Conservation (phyloP, 2,329 filamentous ascomycete genomes). For the Fusarium sp. region DNA sequence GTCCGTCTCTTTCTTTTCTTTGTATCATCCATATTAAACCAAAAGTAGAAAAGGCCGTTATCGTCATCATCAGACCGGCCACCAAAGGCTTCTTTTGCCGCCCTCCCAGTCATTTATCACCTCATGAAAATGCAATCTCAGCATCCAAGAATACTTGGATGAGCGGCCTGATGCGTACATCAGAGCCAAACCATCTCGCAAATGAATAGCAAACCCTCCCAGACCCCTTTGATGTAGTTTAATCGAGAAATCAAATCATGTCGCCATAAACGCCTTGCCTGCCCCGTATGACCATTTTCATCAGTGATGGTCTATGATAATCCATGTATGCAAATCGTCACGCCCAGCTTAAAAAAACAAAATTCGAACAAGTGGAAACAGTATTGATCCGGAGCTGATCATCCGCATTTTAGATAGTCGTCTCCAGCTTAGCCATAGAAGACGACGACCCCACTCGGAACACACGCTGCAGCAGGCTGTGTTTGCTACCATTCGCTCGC, state of each 20-base stretch:
- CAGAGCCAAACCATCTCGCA: slow-evolving; percentile 43
- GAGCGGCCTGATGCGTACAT: slow-evolving; percentile 45
- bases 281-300: slow-evolving; percentile 26
- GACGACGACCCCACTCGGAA: slow-evolving; percentile 42
- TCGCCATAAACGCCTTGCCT: slow-evolving; percentile 43
- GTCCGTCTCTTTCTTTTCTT: slow-evolving; percentile 39
- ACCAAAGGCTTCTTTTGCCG: slow-evolving; percentile 22
- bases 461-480: slow-evolving; percentile 44
- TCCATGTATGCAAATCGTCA: slow-evolving; percentile 32
- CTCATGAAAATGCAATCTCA: slow-evolving; percentile 38
- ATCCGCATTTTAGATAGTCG: slow-evolving; percentile 6
- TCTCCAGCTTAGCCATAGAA: slow-evolving; percentile 35
- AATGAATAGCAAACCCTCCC: slow-evolving; percentile 24
- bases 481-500: slow-evolving; percentile 45
- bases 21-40: slow-evolving; percentile 31
- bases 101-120: slow-evolving; percentile 28
- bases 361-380: slow-evolving; percentile 1
- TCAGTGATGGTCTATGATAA: slow-evolving; percentile 35
- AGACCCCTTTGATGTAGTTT: slow-evolving; percentile 25
- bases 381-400: too few species aligned
- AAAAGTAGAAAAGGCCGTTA: slow-evolving; percentile 37
- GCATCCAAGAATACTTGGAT: slow-evolving; percentile 23
- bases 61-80: slow-evolving; percentile 40
- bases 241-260: slow-evolving; percentile 17
- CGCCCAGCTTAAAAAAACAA: slow-evolving; percentile 5